A percentile compares a stretch with the other conserved stretches of the same genome.
phyloP scores from a whole-genome alignment of 257 asterid genomes.

The Buddleja alternifolia region DNA sequence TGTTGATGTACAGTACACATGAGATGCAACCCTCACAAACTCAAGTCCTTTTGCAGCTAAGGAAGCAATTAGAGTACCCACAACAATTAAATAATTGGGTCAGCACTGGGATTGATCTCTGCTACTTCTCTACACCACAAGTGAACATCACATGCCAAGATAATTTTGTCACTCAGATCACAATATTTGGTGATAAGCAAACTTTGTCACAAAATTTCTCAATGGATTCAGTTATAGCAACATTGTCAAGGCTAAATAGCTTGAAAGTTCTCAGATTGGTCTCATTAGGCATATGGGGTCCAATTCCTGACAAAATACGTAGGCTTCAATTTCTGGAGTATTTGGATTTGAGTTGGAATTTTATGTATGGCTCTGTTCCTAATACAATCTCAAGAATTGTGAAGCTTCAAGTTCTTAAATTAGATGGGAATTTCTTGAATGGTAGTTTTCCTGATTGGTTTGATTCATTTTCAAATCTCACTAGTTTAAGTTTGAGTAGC shows the following conservation, averaged over 20 bases:
- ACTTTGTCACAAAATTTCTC: conserved; percentile 64
- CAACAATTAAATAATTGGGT: conserved; percentile 50
- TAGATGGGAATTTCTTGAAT: conserved; percentile 68
- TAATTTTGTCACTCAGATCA: conserved; percentile 46
- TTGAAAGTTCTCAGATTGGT: conserved; percentile 53
- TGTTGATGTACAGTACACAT: conserved; percentile 43
- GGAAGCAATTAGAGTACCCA: conserved; percentile 73
- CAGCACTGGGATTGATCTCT: conserved; percentile 40
- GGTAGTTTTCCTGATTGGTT: conserved; percentile 56
- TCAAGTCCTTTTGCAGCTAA: conserved; percentile 62
- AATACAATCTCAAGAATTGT: conserved; percentile 52
- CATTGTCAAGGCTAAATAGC: conserved; percentile 59
- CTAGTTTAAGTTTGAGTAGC: conserved; percentile 56
- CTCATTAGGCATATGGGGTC: conserved; percentile 75
- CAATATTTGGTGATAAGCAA: conserved; percentile 49
- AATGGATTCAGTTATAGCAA: conserved; percentile 62
- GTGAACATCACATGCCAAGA: conserved; percentile 58
- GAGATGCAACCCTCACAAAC: conserved; percentile 63
- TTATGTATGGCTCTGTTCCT: conserved; percentile 53
- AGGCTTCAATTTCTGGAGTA: conserved; percentile 49
- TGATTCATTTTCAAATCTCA: conserved; percentile 45
- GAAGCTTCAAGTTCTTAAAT: conserved; percentile 43
- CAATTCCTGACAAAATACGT: conserved; percentile 56
- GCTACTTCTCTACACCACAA: conserved; percentile 50
- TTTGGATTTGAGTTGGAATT: conserved; percentile 73